Evolutionary conservation across 1,284 basidiomycete species (phyloP), one percentile per base, ranked within the genome.

Genomic region (Quambalaria eucalypti): DNA sequence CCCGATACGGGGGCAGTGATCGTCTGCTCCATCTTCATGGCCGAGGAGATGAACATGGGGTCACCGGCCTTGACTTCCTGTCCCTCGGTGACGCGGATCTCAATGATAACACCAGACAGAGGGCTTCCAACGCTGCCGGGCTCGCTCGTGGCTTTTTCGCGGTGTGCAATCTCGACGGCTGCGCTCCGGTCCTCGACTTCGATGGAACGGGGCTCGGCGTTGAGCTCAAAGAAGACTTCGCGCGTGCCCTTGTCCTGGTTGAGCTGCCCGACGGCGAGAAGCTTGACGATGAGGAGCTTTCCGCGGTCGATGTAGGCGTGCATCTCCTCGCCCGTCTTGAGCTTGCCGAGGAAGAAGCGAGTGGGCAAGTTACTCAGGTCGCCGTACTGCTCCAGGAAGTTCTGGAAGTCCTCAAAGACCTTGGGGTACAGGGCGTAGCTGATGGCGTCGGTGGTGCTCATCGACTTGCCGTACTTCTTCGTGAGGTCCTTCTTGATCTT

Each of bases 61-160:
- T 99, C 95, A 59, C 95, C 95, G 77, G 90, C 93, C 85, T 88
- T 95, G 78, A 99, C 90, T 74, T 91, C 86, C 61, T 91, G 87
- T 49, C 90, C 91, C 78, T 97, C 92, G 80, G 95, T 90, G 60
- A 95, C 92, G 65, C 93, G 83, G 51, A 99, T 90, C 78, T 98
- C 95, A 26, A 98, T 87, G 51, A 98, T 90, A 50, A 98, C 93
- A 80, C 93, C 93, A 56, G 90, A 89, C 57, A 77, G 65, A 0
- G 76, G 76, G 47, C 90, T 89, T 60, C 92, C 93, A 59, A 98
- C 87, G 36, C 88, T 92, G 62, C 95, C 93, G 57, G 95, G 92
- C 74, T 93, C 92, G 61, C 80, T 80, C 3, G 88, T 85, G 5
- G 95, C 90, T 83, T 87, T 95, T 81, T 96, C 92, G 71, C 95